Conservation (phyloP, 1,139 yeast genomes). For the Pichia cactophila region DNA sequence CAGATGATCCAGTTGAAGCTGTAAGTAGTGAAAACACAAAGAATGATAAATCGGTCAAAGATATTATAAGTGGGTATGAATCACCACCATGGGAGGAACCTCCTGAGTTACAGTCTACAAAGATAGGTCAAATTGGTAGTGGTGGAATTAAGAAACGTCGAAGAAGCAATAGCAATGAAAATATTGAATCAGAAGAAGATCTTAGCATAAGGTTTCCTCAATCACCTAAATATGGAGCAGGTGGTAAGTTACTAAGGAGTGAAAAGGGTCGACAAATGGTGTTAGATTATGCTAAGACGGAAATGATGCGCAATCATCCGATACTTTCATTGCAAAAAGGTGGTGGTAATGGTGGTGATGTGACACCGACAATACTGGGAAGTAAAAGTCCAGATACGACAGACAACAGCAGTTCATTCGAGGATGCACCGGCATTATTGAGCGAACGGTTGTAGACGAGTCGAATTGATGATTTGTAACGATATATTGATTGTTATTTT, state of each 20-base stretch:
- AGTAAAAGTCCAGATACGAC: neutral
- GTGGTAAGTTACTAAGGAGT: slow-evolving; percentile 22
- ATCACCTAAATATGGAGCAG: slow-evolving; percentile 39
- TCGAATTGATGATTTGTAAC: no score
- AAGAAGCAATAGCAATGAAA: neutral
- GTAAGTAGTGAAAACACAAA: neutral
- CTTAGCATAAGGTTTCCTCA: slow-evolving; percentile 40
- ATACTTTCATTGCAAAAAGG: slow-evolving; percentile 11
- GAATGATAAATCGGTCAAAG: slow-evolving; percentile 7
- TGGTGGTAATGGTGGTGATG: neutral
- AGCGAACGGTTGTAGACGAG: slow-evolving; percentile 1
- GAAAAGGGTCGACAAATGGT: slow-evolving; percentile 22
- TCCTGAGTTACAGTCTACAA: slow-evolving; percentile 26
- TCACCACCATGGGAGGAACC: slow-evolving; percentile 27
- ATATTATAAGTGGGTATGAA: slow-evolving; percentile 15
- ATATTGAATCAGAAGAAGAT: slow-evolving; percentile 18
- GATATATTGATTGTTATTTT: no score
- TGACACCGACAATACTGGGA: neutral
- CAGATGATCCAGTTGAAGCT: neutral
- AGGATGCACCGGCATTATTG: slow-evolving; percentile 7
- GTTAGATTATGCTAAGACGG: slow-evolving; percentile 21
- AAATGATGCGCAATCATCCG: slow-evolving; percentile 14
- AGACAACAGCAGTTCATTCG: slow-evolving; percentile 7
- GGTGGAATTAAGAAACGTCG: neutral
- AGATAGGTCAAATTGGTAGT: slow-evolving; percentile 1